These are phyloP conservation scores for Umbelopsis sp. DNA, from an alignment of 192 early-diverging fungal species.

Conservation along the genomic window DNA sequence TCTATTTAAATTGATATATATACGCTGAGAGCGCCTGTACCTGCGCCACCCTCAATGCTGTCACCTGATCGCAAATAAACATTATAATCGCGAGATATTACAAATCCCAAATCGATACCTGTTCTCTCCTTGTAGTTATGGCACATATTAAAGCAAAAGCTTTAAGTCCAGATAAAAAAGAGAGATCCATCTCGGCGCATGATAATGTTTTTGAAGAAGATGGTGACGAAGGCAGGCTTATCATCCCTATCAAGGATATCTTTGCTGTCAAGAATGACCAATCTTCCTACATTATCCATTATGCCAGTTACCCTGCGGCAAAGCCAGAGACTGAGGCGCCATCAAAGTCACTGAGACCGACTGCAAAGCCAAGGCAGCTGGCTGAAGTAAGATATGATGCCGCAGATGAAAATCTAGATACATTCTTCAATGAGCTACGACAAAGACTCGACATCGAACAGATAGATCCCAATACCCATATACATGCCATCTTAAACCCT, in stretches of 20 bases:
- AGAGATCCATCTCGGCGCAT: background rate
- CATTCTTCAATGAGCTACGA: background rate
- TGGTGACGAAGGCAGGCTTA: background rate
- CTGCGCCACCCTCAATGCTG: no score
- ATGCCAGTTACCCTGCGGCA: background rate
- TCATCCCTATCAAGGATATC: conserved; percentile 4
- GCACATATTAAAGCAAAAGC: no score
- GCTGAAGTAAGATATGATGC: background rate
- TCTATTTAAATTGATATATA: no score
- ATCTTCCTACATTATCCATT: background rate
- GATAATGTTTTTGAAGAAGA: background rate
- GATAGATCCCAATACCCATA: conserved; percentile 12
- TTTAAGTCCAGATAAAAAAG: no score
- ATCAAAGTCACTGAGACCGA: background rate
- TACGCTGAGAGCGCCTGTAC: no score
- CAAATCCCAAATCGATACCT: no score
- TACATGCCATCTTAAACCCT: conserved; percentile 45
- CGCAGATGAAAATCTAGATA: background rate
- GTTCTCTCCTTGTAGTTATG: no score
- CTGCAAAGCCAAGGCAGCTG: background rate
- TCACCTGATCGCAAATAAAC: no score
- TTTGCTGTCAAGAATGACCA: background rate
- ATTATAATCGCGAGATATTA: no score
- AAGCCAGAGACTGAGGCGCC: background rate
- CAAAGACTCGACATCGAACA: background rate